Conservation (phyloP, 2,329 filamentous ascomycete genomes). For the Celoporthe dispersa region DNA sequence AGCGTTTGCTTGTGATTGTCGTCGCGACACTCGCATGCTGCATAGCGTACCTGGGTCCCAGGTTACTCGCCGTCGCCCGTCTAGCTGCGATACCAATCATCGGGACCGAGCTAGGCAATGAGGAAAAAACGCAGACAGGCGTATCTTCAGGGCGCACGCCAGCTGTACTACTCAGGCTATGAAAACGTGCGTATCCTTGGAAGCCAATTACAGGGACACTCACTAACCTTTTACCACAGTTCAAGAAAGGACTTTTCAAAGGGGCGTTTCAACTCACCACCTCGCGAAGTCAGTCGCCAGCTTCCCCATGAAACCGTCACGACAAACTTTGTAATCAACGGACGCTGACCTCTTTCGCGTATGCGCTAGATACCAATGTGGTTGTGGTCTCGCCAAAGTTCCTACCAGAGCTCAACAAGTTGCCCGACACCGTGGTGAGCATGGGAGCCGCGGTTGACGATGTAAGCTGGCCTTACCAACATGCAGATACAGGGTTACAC, state of each 20-base stretch:
- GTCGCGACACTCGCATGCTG: not conserved
- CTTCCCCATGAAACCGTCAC: not conserved
- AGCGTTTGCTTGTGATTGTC: not conserved
- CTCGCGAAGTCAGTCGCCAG: conserved; percentile 8
- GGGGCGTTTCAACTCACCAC: conserved; percentile 4
- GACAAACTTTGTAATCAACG: not conserved
- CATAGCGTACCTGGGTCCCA: not conserved
- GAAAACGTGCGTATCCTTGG: not conserved
- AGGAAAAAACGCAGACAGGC: conserved; percentile 14
- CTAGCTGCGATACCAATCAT: not conserved
- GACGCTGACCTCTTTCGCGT: not conserved
- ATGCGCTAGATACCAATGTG: not conserved
- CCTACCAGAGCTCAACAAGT: conserved; percentile 13
- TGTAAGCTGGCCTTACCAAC: not conserved
- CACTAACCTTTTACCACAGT: not conserved
- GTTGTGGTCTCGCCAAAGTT: conserved; percentile 8
- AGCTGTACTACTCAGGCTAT: conserved; percentile 12
- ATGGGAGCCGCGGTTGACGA: conserved; percentile 16
- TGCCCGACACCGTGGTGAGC: conserved; percentile 16
- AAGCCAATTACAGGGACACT: not conserved
- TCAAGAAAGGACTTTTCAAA: conserved; percentile 8
- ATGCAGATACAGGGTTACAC: not conserved
- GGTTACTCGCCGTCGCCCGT: not conserved
- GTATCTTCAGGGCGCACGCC: conserved; percentile 6
- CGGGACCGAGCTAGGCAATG: conserved; percentile 3